These are phyloP conservation scores for Candida parachauliodes DNA, from an alignment of 805 yeast genomes.

Conservation along the genomic window DNA sequence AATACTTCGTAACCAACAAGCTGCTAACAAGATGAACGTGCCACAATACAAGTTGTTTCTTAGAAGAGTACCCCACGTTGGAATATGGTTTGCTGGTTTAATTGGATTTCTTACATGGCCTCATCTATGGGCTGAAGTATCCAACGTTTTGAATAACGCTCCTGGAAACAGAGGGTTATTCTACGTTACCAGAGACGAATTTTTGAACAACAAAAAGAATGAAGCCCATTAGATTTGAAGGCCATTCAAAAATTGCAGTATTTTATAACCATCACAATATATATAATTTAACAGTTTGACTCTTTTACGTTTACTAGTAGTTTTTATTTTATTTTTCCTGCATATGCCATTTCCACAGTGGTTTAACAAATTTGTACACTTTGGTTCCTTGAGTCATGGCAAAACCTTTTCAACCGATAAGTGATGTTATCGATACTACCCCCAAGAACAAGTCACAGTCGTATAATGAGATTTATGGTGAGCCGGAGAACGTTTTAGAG, in stretches of 20 bases:
- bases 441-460: conserved; percentile 51
- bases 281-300: neutral
- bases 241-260: no score
- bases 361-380: no score
- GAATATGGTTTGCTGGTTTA: conserved; percentile 29
- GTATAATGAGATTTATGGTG: conserved; percentile 82
- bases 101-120: conserved; percentile 35
- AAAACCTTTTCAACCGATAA: conserved; percentile 41
- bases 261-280: no score
- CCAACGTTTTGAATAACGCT: conserved; percentile 23
- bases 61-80: conserved; percentile 28
- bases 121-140: conserved; percentile 20
- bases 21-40: conserved; percentile 3
- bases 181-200: conserved; percentile 4
- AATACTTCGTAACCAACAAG: conserved; percentile 5
- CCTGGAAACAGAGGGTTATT: conserved; percentile 21
- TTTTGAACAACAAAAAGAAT: neutral
- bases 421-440: conserved; percentile 35
- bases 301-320: no score
- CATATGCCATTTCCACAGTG: no score
- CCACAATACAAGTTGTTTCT: conserved; percentile 22
- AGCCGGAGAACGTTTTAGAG: conserved; percentile 91
- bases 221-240: neutral
- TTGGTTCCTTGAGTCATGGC: no score
- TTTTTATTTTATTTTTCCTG: no score